Conservation (phyloP, 495 filamentous ascomycete genomes). For the Hyaloscypha finlandica region DNA sequence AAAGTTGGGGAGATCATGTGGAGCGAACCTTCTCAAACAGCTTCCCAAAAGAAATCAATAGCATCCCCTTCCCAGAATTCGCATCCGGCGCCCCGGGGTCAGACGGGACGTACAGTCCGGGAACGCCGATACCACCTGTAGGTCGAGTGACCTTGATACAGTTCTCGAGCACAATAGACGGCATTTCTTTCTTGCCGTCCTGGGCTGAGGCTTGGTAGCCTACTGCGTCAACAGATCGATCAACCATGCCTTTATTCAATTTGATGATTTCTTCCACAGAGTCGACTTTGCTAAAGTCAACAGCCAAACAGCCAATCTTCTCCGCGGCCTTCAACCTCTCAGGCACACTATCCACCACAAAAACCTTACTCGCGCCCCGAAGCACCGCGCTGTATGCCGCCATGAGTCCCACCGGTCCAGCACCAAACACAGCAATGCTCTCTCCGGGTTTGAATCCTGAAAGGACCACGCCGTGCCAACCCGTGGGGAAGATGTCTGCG, state of each 20-base stretch:
- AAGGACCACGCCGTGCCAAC: slow-evolving; percentile 64
- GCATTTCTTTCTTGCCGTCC: slow-evolving; percentile 42
- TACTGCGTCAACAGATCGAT: slow-evolving; percentile 55
- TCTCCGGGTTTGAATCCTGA: slow-evolving; percentile 58
- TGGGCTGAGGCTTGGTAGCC: slow-evolving; percentile 54
- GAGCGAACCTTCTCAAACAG: slow-evolving; percentile 57
- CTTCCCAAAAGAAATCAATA: slow-evolving; percentile 60
- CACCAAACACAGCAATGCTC: slow-evolving; percentile 65
- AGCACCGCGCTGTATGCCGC: slow-evolving; percentile 56
- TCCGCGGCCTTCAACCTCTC: slow-evolving; percentile 51
- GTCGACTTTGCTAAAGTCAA: slow-evolving; percentile 26
- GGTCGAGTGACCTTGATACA: slow-evolving; percentile 49
- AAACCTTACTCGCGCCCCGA: slow-evolving; percentile 54
- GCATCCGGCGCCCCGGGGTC: slow-evolving; percentile 45
- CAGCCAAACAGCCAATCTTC: slow-evolving; percentile 46
- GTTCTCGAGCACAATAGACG: slow-evolving; percentile 47
- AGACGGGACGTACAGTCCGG: slow-evolving; percentile 33
- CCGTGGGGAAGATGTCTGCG: slow-evolving; percentile 62
- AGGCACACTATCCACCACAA: slow-evolving; percentile 55
- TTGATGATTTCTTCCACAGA: slow-evolving; percentile 41
- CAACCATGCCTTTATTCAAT: slow-evolving; percentile 49
- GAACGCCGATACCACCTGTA: slow-evolving; percentile 50
- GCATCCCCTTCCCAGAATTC: slow-evolving; percentile 51
- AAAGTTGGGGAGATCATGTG: not conserved
- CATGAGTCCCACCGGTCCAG: slow-evolving; percentile 60